Conservation (phyloP, 148 eudicot genomes). For the Pharnaceum exiguum region DNA sequence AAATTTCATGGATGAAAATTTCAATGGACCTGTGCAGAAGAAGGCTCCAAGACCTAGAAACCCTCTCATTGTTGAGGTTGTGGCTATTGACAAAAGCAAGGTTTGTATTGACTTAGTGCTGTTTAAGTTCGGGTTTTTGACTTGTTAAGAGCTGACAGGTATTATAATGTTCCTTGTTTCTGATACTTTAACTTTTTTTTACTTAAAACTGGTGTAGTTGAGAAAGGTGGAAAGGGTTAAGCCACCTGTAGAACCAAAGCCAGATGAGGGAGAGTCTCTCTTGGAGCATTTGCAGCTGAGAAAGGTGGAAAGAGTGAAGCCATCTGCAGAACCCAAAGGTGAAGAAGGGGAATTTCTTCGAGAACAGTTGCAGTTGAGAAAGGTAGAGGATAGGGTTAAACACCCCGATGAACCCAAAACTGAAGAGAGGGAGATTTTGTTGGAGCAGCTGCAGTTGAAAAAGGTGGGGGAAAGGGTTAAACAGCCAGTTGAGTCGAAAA, state of each 20-base stretch:
- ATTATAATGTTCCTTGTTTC: not conserved
- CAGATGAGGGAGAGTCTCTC: too few relatives aligned
- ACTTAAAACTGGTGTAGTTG: too few relatives aligned
- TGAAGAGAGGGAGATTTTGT: constrained; percentile 55
- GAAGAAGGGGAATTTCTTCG: constrained; percentile 59
- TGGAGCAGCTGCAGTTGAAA: constrained; percentile 44
- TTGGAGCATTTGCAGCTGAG: constrained; percentile 19
- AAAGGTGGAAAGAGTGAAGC: constrained; percentile 55
- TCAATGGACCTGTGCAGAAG: constrained; percentile 42
- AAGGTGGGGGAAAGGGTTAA: constrained; percentile 58
- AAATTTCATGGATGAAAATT: constrained; percentile 28
- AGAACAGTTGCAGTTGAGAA: constrained; percentile 45
- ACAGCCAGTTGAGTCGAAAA: constrained; percentile 36
- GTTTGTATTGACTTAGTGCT: constrained; percentile 26
- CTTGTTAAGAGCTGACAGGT: not conserved
- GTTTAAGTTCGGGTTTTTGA: not conserved
- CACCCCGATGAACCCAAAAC: constrained; percentile 39
- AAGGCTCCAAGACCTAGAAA: constrained; percentile 77
- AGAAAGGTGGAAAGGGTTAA: too few relatives aligned
- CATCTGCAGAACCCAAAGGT: constrained; percentile 32
- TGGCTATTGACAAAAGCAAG: constrained; percentile 90
- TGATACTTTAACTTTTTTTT: too few relatives aligned
- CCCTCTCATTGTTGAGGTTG: constrained; percentile 84
- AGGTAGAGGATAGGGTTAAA: constrained; percentile 58
- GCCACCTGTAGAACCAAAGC: too few relatives aligned